A percentile compares a stretch with the other conserved stretches of the same genome.
phyloP scores from a whole-genome alignment of 768 basidiomycete genomes.

The Amanita polypyramis region DNA sequence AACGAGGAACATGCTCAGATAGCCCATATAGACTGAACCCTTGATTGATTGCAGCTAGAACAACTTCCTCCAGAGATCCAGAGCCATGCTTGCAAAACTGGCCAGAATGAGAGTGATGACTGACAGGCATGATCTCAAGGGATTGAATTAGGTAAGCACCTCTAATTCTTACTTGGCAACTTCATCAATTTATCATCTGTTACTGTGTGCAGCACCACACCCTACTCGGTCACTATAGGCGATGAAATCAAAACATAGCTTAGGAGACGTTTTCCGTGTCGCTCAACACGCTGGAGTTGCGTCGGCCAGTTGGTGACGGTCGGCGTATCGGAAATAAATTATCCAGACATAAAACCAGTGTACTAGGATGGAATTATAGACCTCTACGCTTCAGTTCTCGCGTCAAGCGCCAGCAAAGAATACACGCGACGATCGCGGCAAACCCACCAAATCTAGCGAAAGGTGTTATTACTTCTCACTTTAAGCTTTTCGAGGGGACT shows the following conservation, averaged over 20 bases:
- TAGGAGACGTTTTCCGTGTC: too few relatives aligned
- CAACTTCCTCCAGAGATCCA: conserved; percentile 73
- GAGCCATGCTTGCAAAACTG: conserved; percentile 89
- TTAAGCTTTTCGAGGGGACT: conserved; percentile 6
- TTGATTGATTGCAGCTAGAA: conserved; percentile 67
- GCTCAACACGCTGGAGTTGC: too few relatives aligned
- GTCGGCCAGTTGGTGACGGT: too few relatives aligned
- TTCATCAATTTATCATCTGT: too few relatives aligned
- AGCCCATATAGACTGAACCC: conserved; percentile 79
- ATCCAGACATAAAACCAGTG: not conserved
- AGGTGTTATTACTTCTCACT: not conserved
- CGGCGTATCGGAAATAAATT: not conserved
- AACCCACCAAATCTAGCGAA: conserved; percentile 35
- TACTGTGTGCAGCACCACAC: too few relatives aligned
- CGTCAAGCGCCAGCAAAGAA: conserved; percentile 20
- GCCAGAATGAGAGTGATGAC: conserved; percentile 89
- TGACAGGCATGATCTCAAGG: conserved; percentile 47
- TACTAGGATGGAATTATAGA: not conserved
- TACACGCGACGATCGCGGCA: conserved; percentile 19
- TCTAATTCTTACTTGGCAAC: too few relatives aligned
- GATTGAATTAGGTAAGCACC: too few relatives aligned
- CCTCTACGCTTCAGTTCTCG: conserved; percentile 18
- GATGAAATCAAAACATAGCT: too few relatives aligned
- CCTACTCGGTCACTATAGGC: too few relatives aligned
- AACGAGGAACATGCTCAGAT: conserved; percentile 90